Evolutionary conservation across 106 monocot genomes (phyloP), one percentile per base, ranked within the genome.

Genomic region (Amphibolis antarctica): DNA sequence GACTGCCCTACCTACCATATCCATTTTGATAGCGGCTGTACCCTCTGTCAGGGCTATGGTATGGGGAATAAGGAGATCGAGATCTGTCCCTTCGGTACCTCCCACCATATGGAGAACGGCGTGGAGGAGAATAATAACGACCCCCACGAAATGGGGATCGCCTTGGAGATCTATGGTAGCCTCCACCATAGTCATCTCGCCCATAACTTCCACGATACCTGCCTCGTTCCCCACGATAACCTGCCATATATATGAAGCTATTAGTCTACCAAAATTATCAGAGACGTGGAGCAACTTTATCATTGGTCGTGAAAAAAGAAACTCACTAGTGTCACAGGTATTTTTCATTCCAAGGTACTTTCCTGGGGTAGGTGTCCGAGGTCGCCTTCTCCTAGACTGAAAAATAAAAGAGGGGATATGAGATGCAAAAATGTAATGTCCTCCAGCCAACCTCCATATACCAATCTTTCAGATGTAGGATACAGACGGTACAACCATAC

Each of bases 301-400:
- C 4, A 31, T 1, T n/a, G 10, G 54, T 5, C 42, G 15, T 20
- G 12, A 60, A 42, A 45, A 14, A n/a, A 26, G 15, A 10, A 23
- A 55, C 80, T 80, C 53, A 83, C 78, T 64, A 12, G 64, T 65
- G 6, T 86, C 80, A 13, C 86, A 70, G 3, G 73, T 69, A 36
- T 72, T 86, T 64, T 86, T 86, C 77, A 84, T 46, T 1, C 92
- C 92, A 77, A 92, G 92, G 50, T 92, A 92, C 48, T 84, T 86
- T 72, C 92, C 92, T 73, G 92, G 92, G 18, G 92, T 92, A 23
- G 92, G 86, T 15, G 92, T 86, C 21, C 86, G 74, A 48, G 86
- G 79, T 0, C 92, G 78, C 66, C 81, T 73, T 54, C 92, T 76
- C 67, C 79, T 83, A 10, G 92, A 92, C 86, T 92, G 82, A 61